phyloP scores from a whole-genome alignment of 805 yeast species.

The Saccharomycopsis amapae region DNA sequence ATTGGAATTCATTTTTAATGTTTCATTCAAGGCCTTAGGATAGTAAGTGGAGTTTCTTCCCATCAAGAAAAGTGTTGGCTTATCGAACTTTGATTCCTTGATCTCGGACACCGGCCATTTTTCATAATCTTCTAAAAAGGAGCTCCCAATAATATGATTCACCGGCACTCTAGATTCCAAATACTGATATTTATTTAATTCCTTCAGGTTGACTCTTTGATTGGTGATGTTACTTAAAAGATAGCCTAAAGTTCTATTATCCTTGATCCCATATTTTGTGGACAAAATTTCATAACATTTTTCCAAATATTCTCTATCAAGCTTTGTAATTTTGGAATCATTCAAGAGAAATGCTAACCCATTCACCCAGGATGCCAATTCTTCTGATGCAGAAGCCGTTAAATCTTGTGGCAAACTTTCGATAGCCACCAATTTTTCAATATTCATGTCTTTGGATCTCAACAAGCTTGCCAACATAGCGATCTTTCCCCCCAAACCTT shows the following conservation, averaged over 20 bases:
- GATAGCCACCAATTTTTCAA: slow-evolving; percentile 14
- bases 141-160: slow-evolving; percentile 1
- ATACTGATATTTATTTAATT: background rate
- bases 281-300: slow-evolving; percentile 5
- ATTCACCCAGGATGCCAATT: slow-evolving; percentile 10
- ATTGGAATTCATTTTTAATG: slow-evolving; percentile 5
- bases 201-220: slow-evolving; percentile 1
- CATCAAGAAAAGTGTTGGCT: slow-evolving; percentile 18
- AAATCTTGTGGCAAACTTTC: slow-evolving; percentile 16
- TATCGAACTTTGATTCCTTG: background rate
- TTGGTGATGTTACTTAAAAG: slow-evolving; percentile 9
- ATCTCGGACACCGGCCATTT: slow-evolving; percentile 13
- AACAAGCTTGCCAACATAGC: slow-evolving; percentile 12
- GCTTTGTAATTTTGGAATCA: slow-evolving; percentile 8
- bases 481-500: slow-evolving; percentile 19
- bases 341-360: slow-evolving; percentile 8
- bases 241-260: slow-evolving; percentile 1
- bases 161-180: slow-evolving; percentile 18
- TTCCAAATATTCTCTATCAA: slow-evolving; percentile 16
- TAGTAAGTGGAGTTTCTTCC: slow-evolving; percentile 13
- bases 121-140: slow-evolving; percentile 1
- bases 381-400: background rate
- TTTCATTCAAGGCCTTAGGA: background rate
- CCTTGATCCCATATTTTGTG: slow-evolving; percentile 12
- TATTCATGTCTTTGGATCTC: background rate